Evolutionary conservation across 805 yeast species (phyloP).

Genomic region (Clavispora carvajalis): DNA sequence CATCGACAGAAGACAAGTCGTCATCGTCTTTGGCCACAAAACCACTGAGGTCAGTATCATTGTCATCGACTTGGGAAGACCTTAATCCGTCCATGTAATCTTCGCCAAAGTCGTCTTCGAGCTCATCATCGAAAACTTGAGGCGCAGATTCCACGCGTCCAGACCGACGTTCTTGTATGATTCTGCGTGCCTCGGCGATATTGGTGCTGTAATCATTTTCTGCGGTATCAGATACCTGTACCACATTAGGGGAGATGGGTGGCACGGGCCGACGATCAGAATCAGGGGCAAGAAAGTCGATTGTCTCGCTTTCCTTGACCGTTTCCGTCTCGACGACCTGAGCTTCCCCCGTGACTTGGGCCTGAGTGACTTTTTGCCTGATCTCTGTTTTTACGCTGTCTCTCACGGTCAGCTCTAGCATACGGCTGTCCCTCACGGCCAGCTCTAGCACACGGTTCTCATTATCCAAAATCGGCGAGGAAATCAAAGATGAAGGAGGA

Average conservation of each 20-base stretch:
- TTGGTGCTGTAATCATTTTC: conserved; percentile 7
- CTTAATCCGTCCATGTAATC: conserved; percentile 14
- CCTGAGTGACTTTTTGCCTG: no score
- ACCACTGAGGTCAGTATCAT: conserved; percentile 15
- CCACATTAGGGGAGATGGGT: background rate
- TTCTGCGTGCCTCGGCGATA: conserved; percentile 17
- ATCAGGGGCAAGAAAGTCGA: no score
- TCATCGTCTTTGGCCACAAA: conserved; percentile 14
- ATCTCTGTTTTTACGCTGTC: no score
- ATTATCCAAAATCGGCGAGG: no score
- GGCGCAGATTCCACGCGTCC: background rate
- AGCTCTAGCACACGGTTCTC: no score
- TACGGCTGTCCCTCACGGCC: no score
- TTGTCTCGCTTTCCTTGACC: background rate
- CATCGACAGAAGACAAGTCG: conserved; percentile 11
- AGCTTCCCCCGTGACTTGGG: no score
- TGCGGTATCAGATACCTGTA: conserved; percentile 1
- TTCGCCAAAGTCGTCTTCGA: conserved; percentile 16
- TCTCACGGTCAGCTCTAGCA: no score
- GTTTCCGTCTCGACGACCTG: background rate
- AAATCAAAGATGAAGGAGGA: background rate
- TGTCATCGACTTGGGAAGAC: conserved; percentile 12
- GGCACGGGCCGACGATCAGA: no score
- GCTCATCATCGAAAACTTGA: conserved; percentile 6
- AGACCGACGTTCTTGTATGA: conserved; percentile 2